phyloP scores from a whole-genome alignment of 768 basidiomycete species.

The Multifurca ochricompacta region DNA sequence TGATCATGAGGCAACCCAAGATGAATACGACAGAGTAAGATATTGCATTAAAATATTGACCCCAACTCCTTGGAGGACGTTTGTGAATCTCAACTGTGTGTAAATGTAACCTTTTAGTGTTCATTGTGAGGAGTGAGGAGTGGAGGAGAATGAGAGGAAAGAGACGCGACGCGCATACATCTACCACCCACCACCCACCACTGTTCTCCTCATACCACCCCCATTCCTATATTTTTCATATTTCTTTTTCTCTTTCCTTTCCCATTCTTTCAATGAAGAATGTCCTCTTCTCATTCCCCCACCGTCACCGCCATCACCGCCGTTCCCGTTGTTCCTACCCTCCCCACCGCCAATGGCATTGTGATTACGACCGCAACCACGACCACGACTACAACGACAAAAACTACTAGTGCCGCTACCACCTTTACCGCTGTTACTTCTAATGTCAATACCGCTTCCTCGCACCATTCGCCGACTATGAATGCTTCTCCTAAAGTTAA shows the following conservation, averaged over 20 bases:
- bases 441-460: too few species aligned
- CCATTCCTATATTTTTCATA: too few species aligned
- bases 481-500: not conserved
- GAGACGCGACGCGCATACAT: too few species aligned
- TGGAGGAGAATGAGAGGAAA: too few species aligned
- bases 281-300: not conserved
- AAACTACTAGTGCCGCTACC: not conserved
- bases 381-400: not conserved
- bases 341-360: not conserved
- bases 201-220: too few species aligned
- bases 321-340: too few species aligned
- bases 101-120: too few species aligned
- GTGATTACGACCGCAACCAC: not conserved
- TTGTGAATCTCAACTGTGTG: constrained; percentile 45
- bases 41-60: constrained; percentile 39
- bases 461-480: not conserved
- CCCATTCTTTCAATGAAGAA: too few species aligned
- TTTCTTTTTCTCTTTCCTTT: too few species aligned
- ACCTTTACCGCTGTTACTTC: not conserved
- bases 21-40: constrained; percentile 53
- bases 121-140: too few species aligned
- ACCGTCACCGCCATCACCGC: too few species aligned
- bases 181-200: too few species aligned
- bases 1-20: constrained; percentile 58
- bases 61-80: constrained; percentile 50